Evolutionary conservation across 345 rosid species (phyloP), one percentile per base, ranked within the genome.

Genomic region (Sisymbrium altissimum): DNA sequence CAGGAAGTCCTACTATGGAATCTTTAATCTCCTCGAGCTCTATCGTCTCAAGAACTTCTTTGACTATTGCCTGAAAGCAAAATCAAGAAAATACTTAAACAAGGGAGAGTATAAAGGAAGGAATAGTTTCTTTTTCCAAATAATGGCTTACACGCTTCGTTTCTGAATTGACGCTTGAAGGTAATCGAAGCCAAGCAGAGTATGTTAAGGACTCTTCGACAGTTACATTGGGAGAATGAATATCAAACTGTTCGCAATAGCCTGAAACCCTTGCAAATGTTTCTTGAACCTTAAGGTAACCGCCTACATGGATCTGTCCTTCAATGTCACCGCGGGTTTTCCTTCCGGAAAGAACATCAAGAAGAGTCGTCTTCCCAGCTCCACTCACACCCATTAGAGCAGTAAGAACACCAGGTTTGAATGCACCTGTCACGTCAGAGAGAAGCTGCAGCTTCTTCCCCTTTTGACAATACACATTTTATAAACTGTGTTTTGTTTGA

Each of bases 311-410:
- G 18, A 85, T 80, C 9, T 84, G 79, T 15, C 91, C 91, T 81
- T 81, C 80, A 13, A 83, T 84, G 14, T 38, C 65, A 11, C 94
- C 87, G 0, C 81, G 67, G 0, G 85, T 85, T 73, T 89, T 89
- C 44, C 91, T 80, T 33, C 94, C 89, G 0, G 88, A 84, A 13
- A 89, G 87, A 71, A 89, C 89, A 81, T 89, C 94, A 70, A 89
- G 69, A 5, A 89, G 73, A 11, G 95, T 89, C 35, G 88, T 89
- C 69, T 87, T 89, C n/a, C 95, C 89, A 14, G 95, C 89, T 5
- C 95, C 95, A 73, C 87, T 86, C 12, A 80, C 87, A 3, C 91
- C 89, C 91, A 89, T 87, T 43, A 89, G 32, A 15, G 91, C 91
- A 12, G 88, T 87, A 6, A 89, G 85, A 45, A 86, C 78, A 43